Evolutionary conservation across 2,329 filamentous ascomycete species (phyloP), one percentile per base, ranked within the genome.

Genomic region (Trichothecium roseum): DNA sequence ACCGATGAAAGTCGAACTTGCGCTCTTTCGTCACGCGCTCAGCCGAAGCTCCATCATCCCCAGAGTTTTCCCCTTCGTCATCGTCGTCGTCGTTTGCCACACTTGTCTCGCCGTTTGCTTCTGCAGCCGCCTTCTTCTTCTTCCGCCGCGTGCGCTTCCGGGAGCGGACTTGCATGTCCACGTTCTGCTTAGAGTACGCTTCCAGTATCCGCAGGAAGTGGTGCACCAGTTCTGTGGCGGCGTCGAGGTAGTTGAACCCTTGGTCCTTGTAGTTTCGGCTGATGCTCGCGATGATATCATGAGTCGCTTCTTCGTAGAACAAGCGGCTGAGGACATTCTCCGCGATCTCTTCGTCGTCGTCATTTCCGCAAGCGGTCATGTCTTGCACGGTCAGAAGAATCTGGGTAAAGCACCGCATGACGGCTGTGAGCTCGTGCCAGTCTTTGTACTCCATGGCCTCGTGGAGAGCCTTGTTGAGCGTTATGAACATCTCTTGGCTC

Each of bases 291-390:
- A 98, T 74, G 17, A 84, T 72, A 42, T 98, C 89, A 50, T 98
- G 88, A 0, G 88, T 95, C 1, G 84, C 76, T 52, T 96, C 87
- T 57, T 98, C 91, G 60, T 98, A 98, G 56, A 98, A 98, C n/a
- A 98, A 85, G 41, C 89, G 84, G 49, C 83, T 93, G 35, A 94
- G 76, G 10, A 94, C 95, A 47, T 98, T 98, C 54, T 98, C 89
- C 1, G 91, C 89, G 54, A 98, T 96, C 48, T 96, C 91, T 52
- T 94, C 83, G 45, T 98, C 85, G n/a, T 95, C 88, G 42, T 95
- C 88, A 20, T 84, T 72, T 1, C 74, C 71, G 1, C 85, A 91
- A 32, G 83, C 77, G 2, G 79, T 69, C 88, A 98, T 96, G 41
- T 93, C 85, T 49, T 94, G 87, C 3, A 96, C 82, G 0, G 88